Evolutionary conservation across 2,329 filamentous ascomycete species (phyloP).

Genomic region (Fusarium miscanthi): DNA sequence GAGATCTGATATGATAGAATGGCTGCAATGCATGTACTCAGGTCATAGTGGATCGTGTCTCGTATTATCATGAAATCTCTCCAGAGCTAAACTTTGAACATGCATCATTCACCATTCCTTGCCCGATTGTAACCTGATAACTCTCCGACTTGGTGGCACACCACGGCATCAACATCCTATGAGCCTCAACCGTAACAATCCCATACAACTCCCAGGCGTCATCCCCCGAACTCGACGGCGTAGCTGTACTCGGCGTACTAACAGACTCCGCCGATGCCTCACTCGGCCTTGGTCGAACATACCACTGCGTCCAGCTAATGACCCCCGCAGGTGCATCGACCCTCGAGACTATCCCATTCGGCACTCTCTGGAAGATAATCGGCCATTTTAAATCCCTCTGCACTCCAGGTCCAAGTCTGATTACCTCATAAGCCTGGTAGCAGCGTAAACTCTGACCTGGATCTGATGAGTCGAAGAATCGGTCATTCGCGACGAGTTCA

Average conservation of each 20-base stretch:
- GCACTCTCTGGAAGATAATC: conserved; percentile 56
- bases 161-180: conserved; percentile 49
- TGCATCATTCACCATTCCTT: conserved; percentile 25
- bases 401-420: conserved; percentile 53
- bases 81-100: conserved; percentile 11
- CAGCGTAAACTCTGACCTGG: conserved; percentile 49
- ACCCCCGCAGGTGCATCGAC: conserved; percentile 56
- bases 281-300: conserved; percentile 32
- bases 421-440: conserved; percentile 46
- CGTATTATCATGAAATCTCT: neutral
- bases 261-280: neutral
- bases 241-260: conserved; percentile 37
- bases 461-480: conserved; percentile 52
- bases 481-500: conserved; percentile 50
- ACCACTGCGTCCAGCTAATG: conserved; percentile 54
- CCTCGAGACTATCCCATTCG: conserved; percentile 54
- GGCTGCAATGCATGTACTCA: too few species aligned
- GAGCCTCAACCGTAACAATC: conserved; percentile 46
- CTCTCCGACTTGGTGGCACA: conserved; percentile 38
- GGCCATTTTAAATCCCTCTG: conserved; percentile 55
- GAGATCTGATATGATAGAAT: too few species aligned
- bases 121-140: conserved; percentile 15
- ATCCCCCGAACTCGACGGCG: conserved; percentile 18
- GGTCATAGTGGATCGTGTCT: neutral
- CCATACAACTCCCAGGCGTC: conserved; percentile 48